These are phyloP conservation scores for Debaryomyces robertsiae DNA, from an alignment of 1,139 yeast species.

Conservation along the genomic window DNA sequence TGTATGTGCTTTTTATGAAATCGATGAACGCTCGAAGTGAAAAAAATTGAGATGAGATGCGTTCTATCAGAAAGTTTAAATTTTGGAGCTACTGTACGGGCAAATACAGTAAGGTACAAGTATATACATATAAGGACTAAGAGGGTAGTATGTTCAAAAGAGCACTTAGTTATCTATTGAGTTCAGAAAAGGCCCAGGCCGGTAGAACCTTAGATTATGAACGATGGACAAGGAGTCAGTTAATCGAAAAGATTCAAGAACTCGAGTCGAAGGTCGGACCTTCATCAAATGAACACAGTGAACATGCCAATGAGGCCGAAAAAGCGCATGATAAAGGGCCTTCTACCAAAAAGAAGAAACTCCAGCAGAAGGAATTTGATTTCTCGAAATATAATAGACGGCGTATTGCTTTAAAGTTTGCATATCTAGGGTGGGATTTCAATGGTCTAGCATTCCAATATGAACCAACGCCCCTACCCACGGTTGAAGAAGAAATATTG, in stretches of 20 bases:
- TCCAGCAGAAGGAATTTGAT: constrained; percentile 58
- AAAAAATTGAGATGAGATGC: constrained; percentile 16
- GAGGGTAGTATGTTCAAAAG: constrained; percentile 27
- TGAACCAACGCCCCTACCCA: constrained; percentile 76
- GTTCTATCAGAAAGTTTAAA: neutral
- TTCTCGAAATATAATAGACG: constrained; percentile 68
- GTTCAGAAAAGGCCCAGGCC: constrained; percentile 15
- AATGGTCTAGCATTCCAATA: constrained; percentile 86
- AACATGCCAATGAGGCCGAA: neutral
- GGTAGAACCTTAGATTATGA: constrained; percentile 31
- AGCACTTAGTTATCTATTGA: constrained; percentile 21
- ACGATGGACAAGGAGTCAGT: constrained; percentile 54
- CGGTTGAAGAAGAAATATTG: constrained; percentile 79
- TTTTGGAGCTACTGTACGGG: too few species aligned
- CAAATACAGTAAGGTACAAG: neutral
- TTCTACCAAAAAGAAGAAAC: constrained; percentile 14
- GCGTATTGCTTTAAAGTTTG: constrained; percentile 76
- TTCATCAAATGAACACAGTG: neutral
- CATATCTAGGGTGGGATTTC: constrained; percentile 92
- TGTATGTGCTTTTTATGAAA: too few species aligned
- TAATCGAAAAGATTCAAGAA: constrained; percentile 48
- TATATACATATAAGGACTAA: neutral
- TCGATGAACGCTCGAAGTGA: constrained; percentile 7
- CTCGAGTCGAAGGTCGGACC: constrained; percentile 40
- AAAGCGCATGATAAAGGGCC: neutral